These are phyloP conservation scores for Echria macrotheca DNA, from an alignment of 495 filamentous ascomycete species.

Conservation along the genomic window DNA sequence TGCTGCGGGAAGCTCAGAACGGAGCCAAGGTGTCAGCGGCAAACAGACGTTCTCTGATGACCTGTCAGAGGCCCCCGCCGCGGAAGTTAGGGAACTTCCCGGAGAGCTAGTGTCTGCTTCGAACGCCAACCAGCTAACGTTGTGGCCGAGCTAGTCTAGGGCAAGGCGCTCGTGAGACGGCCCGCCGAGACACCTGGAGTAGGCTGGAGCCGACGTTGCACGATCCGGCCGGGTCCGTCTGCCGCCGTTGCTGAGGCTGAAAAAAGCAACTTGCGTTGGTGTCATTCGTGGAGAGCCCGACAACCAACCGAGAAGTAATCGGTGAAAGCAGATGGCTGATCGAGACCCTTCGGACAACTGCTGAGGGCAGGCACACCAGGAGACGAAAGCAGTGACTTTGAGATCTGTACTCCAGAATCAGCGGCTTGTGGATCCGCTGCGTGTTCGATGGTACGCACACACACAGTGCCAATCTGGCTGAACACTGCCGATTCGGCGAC, in stretches of 20 bases:
- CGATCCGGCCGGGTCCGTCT: background rate
- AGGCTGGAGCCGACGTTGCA: background rate
- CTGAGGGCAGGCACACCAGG: background rate
- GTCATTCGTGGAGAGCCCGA: too few relatives aligned
- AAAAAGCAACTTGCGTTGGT: background rate
- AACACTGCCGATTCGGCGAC: too few relatives aligned
- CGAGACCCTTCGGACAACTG: background rate
- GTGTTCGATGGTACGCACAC: background rate
- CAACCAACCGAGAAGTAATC: background rate
- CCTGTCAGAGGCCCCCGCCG: background rate
- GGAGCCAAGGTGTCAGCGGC: background rate
- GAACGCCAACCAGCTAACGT: background rate
- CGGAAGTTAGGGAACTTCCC: background rate
- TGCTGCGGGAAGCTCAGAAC: background rate
- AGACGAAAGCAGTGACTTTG: too few relatives aligned
- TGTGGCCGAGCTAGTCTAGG: background rate
- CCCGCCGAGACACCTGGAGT: constrained; percentile 2
- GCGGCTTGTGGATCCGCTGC: background rate
- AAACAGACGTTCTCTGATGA: background rate
- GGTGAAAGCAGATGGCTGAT: background rate
- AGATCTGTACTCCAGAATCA: too few relatives aligned
- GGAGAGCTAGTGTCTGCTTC: background rate
- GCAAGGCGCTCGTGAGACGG: background rate
- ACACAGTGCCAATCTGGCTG: background rate
- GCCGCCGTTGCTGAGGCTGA: background rate